Base-by-base conservation (phyloP, 2,329 filamentous ascomycete genomes). In the Diatrype stigma region DNA sequence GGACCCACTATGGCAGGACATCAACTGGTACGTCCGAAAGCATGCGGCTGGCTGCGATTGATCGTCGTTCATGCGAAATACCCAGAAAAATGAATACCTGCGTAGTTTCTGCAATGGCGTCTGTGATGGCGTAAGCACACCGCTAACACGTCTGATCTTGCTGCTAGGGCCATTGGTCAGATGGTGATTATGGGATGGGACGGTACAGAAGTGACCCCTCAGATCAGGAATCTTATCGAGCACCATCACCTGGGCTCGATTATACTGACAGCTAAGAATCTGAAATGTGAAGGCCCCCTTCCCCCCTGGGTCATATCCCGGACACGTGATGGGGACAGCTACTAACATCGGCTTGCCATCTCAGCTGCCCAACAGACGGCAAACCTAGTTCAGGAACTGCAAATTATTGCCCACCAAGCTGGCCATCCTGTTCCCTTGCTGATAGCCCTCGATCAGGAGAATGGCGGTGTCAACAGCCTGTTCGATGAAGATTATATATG, bases 401-500 rank as follows among this genome's bases (percentile, higher is more conserved):
- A 99, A 70, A 91, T 86, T 46, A 93, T 96, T 65, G 94, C 94
- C 35, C 89, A 90, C 65, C 82, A 95, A 70, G 87, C 93, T 53
- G 93, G 93, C 19, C 93, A 97, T 69, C 87, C 89, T 3, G 86
- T 93, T 2, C 94, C 94, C 2, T 74, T 99, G 17, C 77, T 95
- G 49, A 96, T 99, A 61, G 92, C 89, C 37, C 76, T 97, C 35
- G 94, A 97, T 66, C 94, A 99, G 67, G 94, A 99, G 69, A 97
- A 99, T 82, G 94, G 94, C 57, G 92, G 93, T 3, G 93, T 96
- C 68, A 97, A 96, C 73, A 96, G 90, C 71, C 80, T 97, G 2
- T 96, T 95, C 64, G 93, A 97, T 67, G 91, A 96, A 61, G 90
- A 94, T 63, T 94, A 92, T 67, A 93, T 97, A 60, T 91, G 90